phyloP scores from a whole-genome alignment of 1,139 yeast species.

The Candida freyschussii region DNA sequence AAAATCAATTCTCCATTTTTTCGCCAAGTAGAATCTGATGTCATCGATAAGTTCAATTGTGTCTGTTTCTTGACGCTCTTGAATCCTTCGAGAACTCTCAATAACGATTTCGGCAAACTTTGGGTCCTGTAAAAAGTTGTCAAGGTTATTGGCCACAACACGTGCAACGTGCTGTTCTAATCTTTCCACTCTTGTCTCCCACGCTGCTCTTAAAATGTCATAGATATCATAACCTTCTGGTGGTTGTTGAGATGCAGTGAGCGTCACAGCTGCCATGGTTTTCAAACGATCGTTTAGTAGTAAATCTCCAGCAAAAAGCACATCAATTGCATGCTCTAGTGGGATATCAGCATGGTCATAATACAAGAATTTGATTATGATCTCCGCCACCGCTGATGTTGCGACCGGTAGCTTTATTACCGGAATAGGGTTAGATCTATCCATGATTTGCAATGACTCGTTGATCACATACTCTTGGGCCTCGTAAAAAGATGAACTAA shows the following conservation, averaged over 20 bases:
- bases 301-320: slow-evolving; percentile 57
- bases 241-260: slow-evolving; percentile 38
- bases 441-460: slow-evolving; percentile 14
- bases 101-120: slow-evolving; percentile 36
- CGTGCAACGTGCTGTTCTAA: slow-evolving; percentile 62
- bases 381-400: slow-evolving; percentile 43
- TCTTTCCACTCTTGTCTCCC: slow-evolving; percentile 63
- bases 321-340: slow-evolving; percentile 45
- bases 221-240: slow-evolving; percentile 37
- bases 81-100: slow-evolving; percentile 55
- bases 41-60: slow-evolving; percentile 78
- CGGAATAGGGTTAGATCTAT: slow-evolving; percentile 26
- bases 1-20: slow-evolving; percentile 32
- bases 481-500: slow-evolving; percentile 45
- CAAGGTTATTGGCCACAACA: slow-evolving; percentile 48
- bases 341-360: slow-evolving; percentile 56
- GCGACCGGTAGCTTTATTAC: slow-evolving; percentile 36
- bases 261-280: slow-evolving; percentile 56
- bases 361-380: slow-evolving; percentile 53
- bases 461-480: slow-evolving; percentile 24
- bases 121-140: slow-evolving; percentile 32
- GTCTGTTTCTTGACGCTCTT: slow-evolving; percentile 64
- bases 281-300: slow-evolving; percentile 59
- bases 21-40: slow-evolving; percentile 57
- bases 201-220: slow-evolving; percentile 57